Base-by-base conservation (phyloP, 805 yeast species). In the Cyberlindnera veronae region DNA sequence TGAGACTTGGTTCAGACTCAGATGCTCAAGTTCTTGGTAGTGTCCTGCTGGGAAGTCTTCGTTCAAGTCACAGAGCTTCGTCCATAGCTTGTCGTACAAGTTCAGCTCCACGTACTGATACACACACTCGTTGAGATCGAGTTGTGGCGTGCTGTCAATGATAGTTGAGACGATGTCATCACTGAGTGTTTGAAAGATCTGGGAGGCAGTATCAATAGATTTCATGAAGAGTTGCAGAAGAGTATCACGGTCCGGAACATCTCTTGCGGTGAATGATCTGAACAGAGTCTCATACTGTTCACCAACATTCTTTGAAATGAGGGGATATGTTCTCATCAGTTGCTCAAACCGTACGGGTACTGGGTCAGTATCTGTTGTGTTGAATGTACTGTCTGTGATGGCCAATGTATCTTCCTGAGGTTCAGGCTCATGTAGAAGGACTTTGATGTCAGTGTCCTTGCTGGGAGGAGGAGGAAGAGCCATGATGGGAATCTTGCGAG, bases 81-180 rank as follows among this genome's bases (percentile, higher is more conserved):
- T 48, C 93, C 95, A 85, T 6, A 88, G 55, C 45, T 73, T 76
- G 47, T 77, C 84, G 51, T 79, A 83, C 23, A 87, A 58, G 41
- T 79, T 79, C 44, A 71, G 51, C 51, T 90, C 96, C 13, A 86
- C 80, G 50, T 86, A 86, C 39, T 77, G 78, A 51, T 79, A 82
- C 2, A 88, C 67, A 32, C 78, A 66, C 42, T 67, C 68, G 48
- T 68, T 75, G 47, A 78, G 61, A 42, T 81, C 77, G 14, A 71
- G 44, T 1, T 54, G 60, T 0, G 75, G 72, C 30, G 67, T 59
- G 11, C 24, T 29, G 14, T 52, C 45, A 7, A 51, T 41, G 9
- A 63, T 49, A 4, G 50, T 38, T 4, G 65, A 49, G 5, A 59
- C 45, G 3, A 54, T 36, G 6, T 52, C 57, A n/a, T 44, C 47